Evolutionary conservation across 345 rosid species (phyloP), one percentile per base, ranked within the genome.

Genomic region (Excoecaria agallocha): DNA sequence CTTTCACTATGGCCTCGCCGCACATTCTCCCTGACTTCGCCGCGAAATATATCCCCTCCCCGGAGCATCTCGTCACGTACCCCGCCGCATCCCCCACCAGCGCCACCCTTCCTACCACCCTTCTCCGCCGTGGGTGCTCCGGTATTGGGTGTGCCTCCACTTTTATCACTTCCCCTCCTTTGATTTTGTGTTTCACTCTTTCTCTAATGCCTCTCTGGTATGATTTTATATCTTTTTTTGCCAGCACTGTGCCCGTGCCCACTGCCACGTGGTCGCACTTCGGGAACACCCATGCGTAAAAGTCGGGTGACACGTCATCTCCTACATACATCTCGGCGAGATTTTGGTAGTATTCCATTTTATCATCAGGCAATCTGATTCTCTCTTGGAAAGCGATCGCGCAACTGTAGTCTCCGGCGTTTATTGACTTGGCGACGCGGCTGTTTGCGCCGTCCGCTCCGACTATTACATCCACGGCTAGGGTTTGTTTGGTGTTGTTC

Each of bases 251-350:
- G 0, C 90, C 94, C 0, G 89, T 90, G 3, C 92, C 94, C 22
- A 90, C 90, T 2, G 92, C 94, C 77, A 90, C 92, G 82, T 90
- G 94, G 80, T 90, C 92, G 74, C 90, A 90, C 72, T 90, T 90
- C 0, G 92, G 92, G 55, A 90, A 90, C 0, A 88, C 94, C 94
- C 90, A 88, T 8, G 85, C 90, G 84, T 90, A 90, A 61, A 90
- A 88, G 22, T 90, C 90, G 45, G 94, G 94, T 16, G 94, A 90
- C 71, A 90, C 92, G 86, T 90, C 94, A 12, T 85, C 45, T 0
- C 94, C 92, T 0, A 88, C 86, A 79, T 90, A 88, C 89, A 90
- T 88, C 78, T 90, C 92, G 7, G 90, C 92, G 68, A 90, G 89
- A 43, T 90, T 74, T 48, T 81, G 72, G 75, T 90, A 88, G 66